Evolutionary conservation across 306 rosid species (phyloP).

Genomic region (Alnus glutinosa): DNA sequence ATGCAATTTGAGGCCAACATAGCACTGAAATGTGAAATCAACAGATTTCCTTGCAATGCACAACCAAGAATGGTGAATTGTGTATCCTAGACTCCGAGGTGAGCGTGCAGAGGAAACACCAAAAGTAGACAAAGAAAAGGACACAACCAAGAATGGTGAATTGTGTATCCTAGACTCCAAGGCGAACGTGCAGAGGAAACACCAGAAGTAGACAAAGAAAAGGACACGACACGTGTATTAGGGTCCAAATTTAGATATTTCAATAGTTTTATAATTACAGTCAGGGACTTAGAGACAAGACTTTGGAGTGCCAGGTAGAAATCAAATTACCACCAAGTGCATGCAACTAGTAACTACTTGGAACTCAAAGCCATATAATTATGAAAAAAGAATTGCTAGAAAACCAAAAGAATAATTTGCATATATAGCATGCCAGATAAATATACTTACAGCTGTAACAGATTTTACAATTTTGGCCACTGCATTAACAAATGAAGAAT

Average conservation of each 20-base stretch:
- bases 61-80: not conserved
- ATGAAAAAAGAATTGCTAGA: not conserved
- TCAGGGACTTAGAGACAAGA: not conserved
- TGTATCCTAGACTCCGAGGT: not conserved
- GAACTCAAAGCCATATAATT: slow-evolving; percentile 8
- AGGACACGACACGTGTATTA: not conserved
- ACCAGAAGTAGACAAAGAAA: not conserved
- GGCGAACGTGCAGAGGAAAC: not conserved
- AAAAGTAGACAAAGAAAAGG: not conserved
- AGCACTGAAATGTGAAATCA: not conserved
- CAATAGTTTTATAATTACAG: slow-evolving; percentile 19
- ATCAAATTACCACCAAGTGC: slow-evolving; percentile 11
- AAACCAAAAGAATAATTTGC: slow-evolving; percentile 15
- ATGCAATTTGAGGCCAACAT: not conserved
- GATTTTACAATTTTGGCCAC: slow-evolving; percentile 78
- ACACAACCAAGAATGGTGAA: not conserved
- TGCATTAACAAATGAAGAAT: slow-evolving; percentile 72
- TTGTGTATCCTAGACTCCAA: not conserved
- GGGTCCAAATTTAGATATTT: slow-evolving; percentile 10
- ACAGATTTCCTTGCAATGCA: not conserved
- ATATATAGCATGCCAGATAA: slow-evolving; percentile 3
- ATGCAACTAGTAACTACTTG: slow-evolving; percentile 1
- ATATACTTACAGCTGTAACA: slow-evolving; percentile 74
- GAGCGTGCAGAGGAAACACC: not conserved
- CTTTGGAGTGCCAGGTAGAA: slow-evolving; percentile 3